Percentiles rank a stretch among this genome's conserved stretches.
Evolutionary conservation across 1,284 basidiomycete species (phyloP).

Genomic region (Dichomitus squalens): DNA sequence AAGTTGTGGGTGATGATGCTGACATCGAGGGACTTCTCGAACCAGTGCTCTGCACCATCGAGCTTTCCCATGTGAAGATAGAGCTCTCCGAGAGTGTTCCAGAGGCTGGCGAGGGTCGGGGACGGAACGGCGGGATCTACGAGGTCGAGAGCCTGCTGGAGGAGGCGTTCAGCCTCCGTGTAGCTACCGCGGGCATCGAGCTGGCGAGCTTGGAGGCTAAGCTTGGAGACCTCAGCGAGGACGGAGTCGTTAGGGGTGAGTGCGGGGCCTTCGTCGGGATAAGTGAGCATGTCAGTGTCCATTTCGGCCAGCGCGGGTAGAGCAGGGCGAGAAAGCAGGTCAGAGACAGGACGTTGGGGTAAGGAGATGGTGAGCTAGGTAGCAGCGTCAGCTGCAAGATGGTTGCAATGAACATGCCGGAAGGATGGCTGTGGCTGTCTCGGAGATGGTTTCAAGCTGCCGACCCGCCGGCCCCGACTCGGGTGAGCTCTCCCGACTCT

Average conservation of each 20-base stretch:
- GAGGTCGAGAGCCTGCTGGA: constrained; percentile 31
- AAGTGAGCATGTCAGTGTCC: not conserved
- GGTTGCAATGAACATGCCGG: too few relatives aligned
- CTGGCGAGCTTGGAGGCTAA: constrained; percentile 24
- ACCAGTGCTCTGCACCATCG: constrained; percentile 37
- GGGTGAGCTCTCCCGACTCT: too few relatives aligned
- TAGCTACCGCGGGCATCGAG: constrained; percentile 30
- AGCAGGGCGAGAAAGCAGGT: not conserved
- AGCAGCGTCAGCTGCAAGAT: too few relatives aligned
- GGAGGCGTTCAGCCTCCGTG: constrained; percentile 30
- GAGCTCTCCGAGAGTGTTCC: constrained; percentile 36
- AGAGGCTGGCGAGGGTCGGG: constrained; percentile 28
- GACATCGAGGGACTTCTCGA: constrained; percentile 31
- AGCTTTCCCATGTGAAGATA: constrained; percentile 35
- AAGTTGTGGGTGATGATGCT: constrained; percentile 26
- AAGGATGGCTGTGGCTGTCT: too few relatives aligned
- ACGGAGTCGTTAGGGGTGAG: constrained; percentile 1
- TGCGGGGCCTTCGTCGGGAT: not conserved
- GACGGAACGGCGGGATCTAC: constrained; percentile 23
- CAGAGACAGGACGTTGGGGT: not conserved
- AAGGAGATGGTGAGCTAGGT: too few relatives aligned
- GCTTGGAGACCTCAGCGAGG: constrained; percentile 15
- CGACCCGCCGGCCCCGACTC: too few relatives aligned
- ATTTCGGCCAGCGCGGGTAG: not conserved
- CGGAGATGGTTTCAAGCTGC: too few relatives aligned